Evolutionary conservation across 768 basidiomycete species (phyloP), one percentile per base, ranked within the genome.

Genomic region (Gelatoporia subvermispora): DNA sequence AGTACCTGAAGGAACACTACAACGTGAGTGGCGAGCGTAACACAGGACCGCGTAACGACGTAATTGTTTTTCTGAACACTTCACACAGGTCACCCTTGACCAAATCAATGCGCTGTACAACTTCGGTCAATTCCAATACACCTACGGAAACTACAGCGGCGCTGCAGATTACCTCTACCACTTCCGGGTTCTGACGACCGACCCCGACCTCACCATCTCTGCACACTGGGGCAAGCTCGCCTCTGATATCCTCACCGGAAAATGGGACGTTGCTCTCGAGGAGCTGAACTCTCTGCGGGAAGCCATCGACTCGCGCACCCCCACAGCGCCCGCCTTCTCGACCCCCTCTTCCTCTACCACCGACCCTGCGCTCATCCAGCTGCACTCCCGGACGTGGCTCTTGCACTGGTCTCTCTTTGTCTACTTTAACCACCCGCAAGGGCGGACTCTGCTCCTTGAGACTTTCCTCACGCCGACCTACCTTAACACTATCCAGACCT

Each of bases 141-240:
- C 95, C n/a, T 91, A 91, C 66, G 96, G 96, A 38, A 92, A 93
- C 68, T 99, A 99, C 74, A 86, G 84, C 59, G 90, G 90, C 42
- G 93, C 96, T 15, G 93, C 94, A 41, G 93, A 97, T 68, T 98
- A 96, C 72, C 77, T 99, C 48, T 97, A 98, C 75, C 95, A 98
- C 65, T 99, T 98, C 78, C 91, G 94, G 48, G 87, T 98, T 20
- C 84, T 99, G 52, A 95, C 94, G 41, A 96, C 93, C 48, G 91
- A 95, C 65, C 76, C 78, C 49, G 88, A 94, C 44, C 87, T 95
- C 63, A 93, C 90, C 70, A 87, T 91, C 34, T 98, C 96, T 4
- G 92, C 95, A 2, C 91, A 94, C 70, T 99, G 95, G 96, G 96
- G 96, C 10, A 98, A 97, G 69, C 88, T 98, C 55, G 91, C 93